A percentile compares a stretch with the other conserved stretches of the same genome.
phyloP scores from a whole-genome alignment of 2,329 filamentous ascomycete species.

The Pyrenophora tritici-repentis region DNA sequence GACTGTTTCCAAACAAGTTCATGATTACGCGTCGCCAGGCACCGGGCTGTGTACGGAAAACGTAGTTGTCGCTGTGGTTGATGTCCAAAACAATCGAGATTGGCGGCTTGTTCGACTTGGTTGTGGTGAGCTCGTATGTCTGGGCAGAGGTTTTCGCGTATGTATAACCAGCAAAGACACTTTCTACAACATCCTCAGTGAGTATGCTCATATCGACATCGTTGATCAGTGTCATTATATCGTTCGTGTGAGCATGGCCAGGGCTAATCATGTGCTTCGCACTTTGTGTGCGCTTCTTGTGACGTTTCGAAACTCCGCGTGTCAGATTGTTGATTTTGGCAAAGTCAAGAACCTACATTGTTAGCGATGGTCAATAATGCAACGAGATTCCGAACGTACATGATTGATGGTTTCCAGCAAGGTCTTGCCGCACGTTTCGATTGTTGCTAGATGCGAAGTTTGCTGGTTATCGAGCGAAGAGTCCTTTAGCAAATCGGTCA shows the following conservation, averaged over 20 bases:
- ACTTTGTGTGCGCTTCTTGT: constrained; percentile 38
- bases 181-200: constrained; percentile 46
- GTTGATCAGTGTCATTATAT: constrained; percentile 43
- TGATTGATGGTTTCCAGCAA: constrained; percentile 51
- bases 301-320: constrained; percentile 35
- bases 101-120: constrained; percentile 22
- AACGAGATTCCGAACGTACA: constrained; percentile 17
- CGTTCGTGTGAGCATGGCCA: constrained; percentile 38
- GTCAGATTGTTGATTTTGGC: constrained; percentile 48
- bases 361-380: constrained; percentile 12
- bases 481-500: constrained; percentile 43
- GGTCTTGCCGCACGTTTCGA: constrained; percentile 48
- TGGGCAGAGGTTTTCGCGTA: constrained; percentile 40
- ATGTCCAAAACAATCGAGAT: constrained; percentile 45
- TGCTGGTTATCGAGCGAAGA: constrained; percentile 44
- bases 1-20: constrained; percentile 48
- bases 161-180: constrained; percentile 45
- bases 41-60: constrained; percentile 46
- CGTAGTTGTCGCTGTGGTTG: constrained; percentile 41
- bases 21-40: constrained; percentile 48
- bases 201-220: constrained; percentile 44
- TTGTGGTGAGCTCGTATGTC: constrained; percentile 27
- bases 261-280: constrained; percentile 39
- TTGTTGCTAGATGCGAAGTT: constrained; percentile 48
- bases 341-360: constrained; percentile 46